These are phyloP conservation scores for Trichothecium roseum DNA, from an alignment of 2,329 filamentous ascomycete genomes.

Conservation along the genomic window DNA sequence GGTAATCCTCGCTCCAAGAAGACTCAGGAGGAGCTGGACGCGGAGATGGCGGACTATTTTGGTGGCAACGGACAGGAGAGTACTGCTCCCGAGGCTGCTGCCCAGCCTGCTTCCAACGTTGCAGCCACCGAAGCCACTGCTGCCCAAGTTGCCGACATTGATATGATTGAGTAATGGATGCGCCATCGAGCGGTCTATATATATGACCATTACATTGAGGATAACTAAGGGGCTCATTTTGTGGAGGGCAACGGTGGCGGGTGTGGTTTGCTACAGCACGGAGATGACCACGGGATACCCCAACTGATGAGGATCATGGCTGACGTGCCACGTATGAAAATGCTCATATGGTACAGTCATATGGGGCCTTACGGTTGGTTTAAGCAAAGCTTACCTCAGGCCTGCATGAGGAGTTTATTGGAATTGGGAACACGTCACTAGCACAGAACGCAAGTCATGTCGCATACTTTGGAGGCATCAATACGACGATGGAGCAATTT, in stretches of 20 bases:
- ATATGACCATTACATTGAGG: conserved; percentile 14
- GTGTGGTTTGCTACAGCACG: background rate
- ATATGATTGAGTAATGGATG: conserved; percentile 54
- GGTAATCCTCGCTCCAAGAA: conserved; percentile 57
- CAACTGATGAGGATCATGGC: too few species aligned
- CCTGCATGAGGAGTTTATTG: too few species aligned
- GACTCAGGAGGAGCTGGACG: conserved; percentile 85
- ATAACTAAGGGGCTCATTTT: background rate
- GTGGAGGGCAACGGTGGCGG: too few species aligned
- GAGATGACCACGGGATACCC: too few species aligned
- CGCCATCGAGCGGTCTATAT: conserved; percentile 5
- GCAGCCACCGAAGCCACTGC: conserved; percentile 11
- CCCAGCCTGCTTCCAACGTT: conserved; percentile 20
- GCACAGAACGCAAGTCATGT: too few species aligned
- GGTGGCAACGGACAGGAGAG: conserved; percentile 28
- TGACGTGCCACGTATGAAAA: too few species aligned
- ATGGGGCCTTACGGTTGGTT: too few species aligned
- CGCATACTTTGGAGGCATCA: too few species aligned
- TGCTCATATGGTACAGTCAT: too few species aligned
- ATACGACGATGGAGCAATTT: too few species aligned
- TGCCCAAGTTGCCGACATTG: conserved; percentile 44
- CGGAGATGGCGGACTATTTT: conserved; percentile 97
- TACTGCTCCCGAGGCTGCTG: conserved; percentile 15
- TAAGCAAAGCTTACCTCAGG: too few species aligned
- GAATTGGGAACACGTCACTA: too few species aligned